Evolutionary conservation across 208 protist species (phyloP).

Genomic region (Trypanosomatidae sp.): DNA sequence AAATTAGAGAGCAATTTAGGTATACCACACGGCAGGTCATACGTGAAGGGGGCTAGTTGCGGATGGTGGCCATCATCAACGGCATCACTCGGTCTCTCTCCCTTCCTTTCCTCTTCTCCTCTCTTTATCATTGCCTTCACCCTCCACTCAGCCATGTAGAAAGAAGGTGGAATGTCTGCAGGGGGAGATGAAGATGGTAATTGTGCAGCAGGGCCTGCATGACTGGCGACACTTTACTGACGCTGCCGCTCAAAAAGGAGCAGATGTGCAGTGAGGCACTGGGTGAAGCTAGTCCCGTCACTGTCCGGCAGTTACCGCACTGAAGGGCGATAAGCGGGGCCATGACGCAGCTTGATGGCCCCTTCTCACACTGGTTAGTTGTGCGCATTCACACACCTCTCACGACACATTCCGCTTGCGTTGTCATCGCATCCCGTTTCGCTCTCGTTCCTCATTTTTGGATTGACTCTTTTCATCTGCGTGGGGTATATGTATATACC

Average conservation of each 20-base stretch:
- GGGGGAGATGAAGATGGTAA: background rate
- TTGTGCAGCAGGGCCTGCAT: background rate
- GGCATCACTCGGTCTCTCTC: background rate
- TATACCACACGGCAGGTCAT: background rate
- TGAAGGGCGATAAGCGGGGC: background rate
- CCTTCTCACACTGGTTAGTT: background rate
- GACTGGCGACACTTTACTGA: background rate
- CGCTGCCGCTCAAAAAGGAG: background rate
- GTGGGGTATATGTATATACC: background rate
- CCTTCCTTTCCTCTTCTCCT: background rate
- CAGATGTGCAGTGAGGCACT: background rate
- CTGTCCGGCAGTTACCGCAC: background rate
- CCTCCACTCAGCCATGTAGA: background rate
- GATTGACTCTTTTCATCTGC: background rate
- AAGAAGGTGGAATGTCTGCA: background rate
- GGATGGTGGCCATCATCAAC: background rate
- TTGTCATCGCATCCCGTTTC: background rate
- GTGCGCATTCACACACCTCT: background rate
- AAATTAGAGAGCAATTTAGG: background rate
- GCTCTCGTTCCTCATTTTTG: background rate
- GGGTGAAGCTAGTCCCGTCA: background rate
- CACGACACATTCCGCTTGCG: background rate
- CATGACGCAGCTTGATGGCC: no score
- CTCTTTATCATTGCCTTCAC: background rate
- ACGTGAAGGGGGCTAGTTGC: background rate